phyloP scores from a whole-genome alignment of 2,329 filamentous ascomycete genomes.

The Tolypocladium ovalisporum region DNA sequence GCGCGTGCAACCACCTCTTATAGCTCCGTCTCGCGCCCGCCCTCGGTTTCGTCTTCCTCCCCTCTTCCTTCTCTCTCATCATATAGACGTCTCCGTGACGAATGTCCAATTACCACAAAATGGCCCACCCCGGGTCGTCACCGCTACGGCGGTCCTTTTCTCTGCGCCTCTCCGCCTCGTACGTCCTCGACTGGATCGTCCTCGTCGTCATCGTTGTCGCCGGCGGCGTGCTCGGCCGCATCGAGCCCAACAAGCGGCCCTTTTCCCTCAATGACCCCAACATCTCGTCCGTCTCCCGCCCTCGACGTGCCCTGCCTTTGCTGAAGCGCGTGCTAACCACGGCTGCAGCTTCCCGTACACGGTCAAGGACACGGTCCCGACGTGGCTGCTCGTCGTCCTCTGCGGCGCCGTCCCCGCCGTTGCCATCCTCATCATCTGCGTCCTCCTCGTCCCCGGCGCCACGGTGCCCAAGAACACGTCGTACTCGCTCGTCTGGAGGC shows the following conservation, averaged over 20 bases:
- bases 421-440: constrained; percentile 56
- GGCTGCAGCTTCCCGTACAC: constrained; percentile 54
- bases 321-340: not conserved
- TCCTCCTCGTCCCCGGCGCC: constrained; percentile 62
- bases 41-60: not conserved
- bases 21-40: not conserved
- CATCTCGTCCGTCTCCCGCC: constrained; percentile 49
- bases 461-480: constrained; percentile 54
- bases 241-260: constrained; percentile 55
- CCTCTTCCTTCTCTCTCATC: not conserved
- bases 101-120: constrained; percentile 18
- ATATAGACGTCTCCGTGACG: not conserved
- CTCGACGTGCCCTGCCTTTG: not conserved
- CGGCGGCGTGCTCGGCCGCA: constrained; percentile 45
- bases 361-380: constrained; percentile 60
- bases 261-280: constrained; percentile 62
- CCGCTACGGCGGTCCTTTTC: constrained; percentile 15
- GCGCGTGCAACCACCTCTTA: not conserved
- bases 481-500: constrained; percentile 56
- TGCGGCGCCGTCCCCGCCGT: constrained; percentile 52
- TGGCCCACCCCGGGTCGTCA: constrained; percentile 11
- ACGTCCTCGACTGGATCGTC: constrained; percentile 64
- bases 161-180: constrained; percentile 43
- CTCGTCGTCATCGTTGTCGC: constrained; percentile 48
- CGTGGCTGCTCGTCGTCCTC: constrained; percentile 53